Conservation (phyloP, 768 basidiomycete genomes). For the Sporobolomyces roseus region DNA sequence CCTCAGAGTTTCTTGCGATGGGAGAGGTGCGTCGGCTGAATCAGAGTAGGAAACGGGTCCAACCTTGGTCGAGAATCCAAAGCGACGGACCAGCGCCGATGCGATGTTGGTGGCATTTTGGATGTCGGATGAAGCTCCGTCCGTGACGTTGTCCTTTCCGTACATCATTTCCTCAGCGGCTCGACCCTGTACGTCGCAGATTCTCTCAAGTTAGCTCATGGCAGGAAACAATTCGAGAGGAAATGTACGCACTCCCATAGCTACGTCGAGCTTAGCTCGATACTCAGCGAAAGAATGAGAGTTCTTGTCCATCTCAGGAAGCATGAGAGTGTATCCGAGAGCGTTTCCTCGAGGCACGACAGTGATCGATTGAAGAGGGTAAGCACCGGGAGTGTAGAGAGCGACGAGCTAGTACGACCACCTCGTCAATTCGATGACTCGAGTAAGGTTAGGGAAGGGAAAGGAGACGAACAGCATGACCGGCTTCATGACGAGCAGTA, state of each 20-base stretch:
- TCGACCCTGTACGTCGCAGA: slow-evolving; percentile 63
- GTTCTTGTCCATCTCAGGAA: slow-evolving; percentile 51
- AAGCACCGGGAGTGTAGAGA: slow-evolving; percentile 87
- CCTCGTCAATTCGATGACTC: no score
- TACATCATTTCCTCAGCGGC: slow-evolving; percentile 72
- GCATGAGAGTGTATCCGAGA: slow-evolving; percentile 61
- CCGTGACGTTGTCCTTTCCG: slow-evolving; percentile 59
- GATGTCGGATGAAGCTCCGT: slow-evolving; percentile 83
- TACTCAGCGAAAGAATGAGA: slow-evolving; percentile 49
- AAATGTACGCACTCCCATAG: slow-evolving; percentile 30
- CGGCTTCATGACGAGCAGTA: slow-evolving; percentile 89
- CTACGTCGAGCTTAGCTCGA: slow-evolving; percentile 46
- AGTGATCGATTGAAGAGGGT: slow-evolving; percentile 84
- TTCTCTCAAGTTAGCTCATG: slow-evolving; percentile 25
- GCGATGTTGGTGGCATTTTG: slow-evolving; percentile 73
- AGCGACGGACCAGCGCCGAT: slow-evolving; percentile 76
- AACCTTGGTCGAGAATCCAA: slow-evolving; percentile 51
- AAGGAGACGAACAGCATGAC: slow-evolving; percentile 35
- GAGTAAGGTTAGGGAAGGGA: background rate
- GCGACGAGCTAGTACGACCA: slow-evolving; percentile 63
- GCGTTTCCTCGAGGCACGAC: slow-evolving; percentile 94
- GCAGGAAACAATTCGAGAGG: background rate
- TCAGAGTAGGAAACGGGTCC: slow-evolving; percentile 75
- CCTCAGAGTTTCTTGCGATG: slow-evolving; percentile 68
- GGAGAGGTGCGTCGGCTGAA: slow-evolving; percentile 62